phyloP scores from a whole-genome alignment of 768 basidiomycete species.

The Naganishia kalamii region DNA sequence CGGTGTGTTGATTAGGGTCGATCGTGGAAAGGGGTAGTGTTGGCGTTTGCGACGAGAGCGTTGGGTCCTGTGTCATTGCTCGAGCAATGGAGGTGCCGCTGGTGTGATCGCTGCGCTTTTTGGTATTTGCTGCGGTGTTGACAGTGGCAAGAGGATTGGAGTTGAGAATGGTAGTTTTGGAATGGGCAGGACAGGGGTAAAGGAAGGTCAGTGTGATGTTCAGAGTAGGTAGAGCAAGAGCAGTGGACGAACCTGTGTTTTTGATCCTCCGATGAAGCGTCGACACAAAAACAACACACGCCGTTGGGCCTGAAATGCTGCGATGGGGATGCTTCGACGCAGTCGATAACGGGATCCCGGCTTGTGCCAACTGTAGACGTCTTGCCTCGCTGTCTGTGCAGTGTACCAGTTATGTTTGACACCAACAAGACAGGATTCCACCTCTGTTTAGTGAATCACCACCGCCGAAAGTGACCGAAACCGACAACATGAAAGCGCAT shows the following conservation, averaged over 20 bases:
- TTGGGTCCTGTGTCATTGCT: conserved; percentile 13
- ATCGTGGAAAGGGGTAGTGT: conserved; percentile 1
- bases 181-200: background rate
- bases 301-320: background rate
- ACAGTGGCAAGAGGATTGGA: background rate
- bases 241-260: background rate
- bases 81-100: background rate
- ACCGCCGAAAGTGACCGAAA: background rate
- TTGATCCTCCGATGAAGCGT: background rate
- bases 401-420: no score
- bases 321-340: no score
- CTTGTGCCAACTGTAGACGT: no score
- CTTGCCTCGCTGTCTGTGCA: no score
- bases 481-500: background rate
- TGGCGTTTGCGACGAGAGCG: conserved; percentile 1
- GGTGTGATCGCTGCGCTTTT: background rate
- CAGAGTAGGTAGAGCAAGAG: background rate
- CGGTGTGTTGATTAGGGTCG: conserved; percentile 1
- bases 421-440: no score
- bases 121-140: background rate
- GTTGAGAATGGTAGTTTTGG: background rate
- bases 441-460: no score
- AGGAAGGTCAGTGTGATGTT: background rate
- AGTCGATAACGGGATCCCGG: no score
- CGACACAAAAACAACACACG: conserved; percentile 12